Evolutionary conservation across 768 basidiomycete genomes (phyloP).

Genomic region (Russula ochroleuca): DNA sequence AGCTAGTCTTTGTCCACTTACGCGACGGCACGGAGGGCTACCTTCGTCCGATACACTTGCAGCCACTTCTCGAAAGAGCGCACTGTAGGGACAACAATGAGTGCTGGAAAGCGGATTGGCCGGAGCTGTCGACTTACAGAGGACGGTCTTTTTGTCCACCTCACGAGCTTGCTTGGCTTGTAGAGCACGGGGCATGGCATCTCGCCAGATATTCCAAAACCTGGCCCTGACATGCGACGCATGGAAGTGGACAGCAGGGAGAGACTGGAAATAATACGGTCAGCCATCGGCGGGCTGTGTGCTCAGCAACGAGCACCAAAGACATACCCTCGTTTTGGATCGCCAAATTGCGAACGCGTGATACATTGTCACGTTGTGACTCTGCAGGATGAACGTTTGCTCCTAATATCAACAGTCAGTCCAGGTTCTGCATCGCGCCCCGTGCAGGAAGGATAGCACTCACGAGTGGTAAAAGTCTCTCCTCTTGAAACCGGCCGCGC

Average conservation of each 20-base stretch:
- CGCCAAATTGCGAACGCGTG: constrained; percentile 73
- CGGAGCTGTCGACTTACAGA: constrained; percentile 48
- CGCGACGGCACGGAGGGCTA: constrained; percentile 79
- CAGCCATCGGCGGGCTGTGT: constrained; percentile 8
- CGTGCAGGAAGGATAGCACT: constrained; percentile 28
- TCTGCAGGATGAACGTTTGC: constrained; percentile 58
- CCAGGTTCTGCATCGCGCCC: neutral
- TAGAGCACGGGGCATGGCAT: constrained; percentile 64
- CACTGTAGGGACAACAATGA: constrained; percentile 38
- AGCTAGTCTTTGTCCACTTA: constrained; percentile 41
- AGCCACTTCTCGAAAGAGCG: constrained; percentile 60
- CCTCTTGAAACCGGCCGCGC: constrained; percentile 66
- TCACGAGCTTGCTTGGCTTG: constrained; percentile 65
- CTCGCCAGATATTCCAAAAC: constrained; percentile 63
- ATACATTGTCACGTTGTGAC: constrained; percentile 56
- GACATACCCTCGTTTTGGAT: constrained; percentile 59
- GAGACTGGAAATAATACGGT: constrained; percentile 44
- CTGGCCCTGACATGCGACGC: constrained; percentile 55
- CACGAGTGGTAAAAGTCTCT: constrained; percentile 62
- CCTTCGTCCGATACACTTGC: constrained; percentile 62
- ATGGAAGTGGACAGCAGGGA: constrained; percentile 77
- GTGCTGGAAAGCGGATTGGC: constrained; percentile 6
- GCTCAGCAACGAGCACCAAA: neutral
- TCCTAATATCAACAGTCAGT: constrained; percentile 16
- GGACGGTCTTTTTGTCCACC: constrained; percentile 46